Base-by-base conservation (phyloP, 2,329 filamentous ascomycete species). In the Neofusicoccum laricinum region DNA sequence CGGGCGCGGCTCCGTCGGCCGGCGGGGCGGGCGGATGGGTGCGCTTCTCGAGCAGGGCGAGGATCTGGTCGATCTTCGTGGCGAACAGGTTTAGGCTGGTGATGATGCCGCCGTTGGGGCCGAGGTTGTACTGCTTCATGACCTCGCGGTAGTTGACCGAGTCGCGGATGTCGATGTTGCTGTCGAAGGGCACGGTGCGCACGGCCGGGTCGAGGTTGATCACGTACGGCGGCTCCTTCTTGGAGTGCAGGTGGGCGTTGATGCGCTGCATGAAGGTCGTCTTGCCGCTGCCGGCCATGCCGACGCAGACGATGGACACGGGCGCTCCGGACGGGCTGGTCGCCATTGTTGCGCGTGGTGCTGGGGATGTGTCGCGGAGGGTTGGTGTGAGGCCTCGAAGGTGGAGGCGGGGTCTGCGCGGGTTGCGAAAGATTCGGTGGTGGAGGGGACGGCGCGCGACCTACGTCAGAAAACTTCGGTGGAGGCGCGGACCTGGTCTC, bases 211-310 rank as follows among this genome's bases (percentile, higher is more conserved):
- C 95, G 67, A 99, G 90, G 78, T 99, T 99, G 75, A 99, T 88
- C 65, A 98, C 93, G 77, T 99, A 99, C 4, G 96, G 95, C 1
- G 92, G 88, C 17, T 89, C 86, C 65, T 89, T 87, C 72, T 93
- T 86, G 4, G 85, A 85, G 75, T 98, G 94, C 3, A 99, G 88
- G 75, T 99, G 86, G 0, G 94, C 90, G 77, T 97, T 97, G 73
- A 99, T 95, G 72, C 95, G 88, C 76, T 98, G 94, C 94, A 99
- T 98, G 75, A 99, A 99, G 0, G 96, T 99, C n/a, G 95, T 99
- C 83, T 99, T 99, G 73, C 95, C 95, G 15, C 93, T 96, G 71
- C 95, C 94, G 72, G 95, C 95, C 94, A 98, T 98, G 82, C 95
- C 95, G 55, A 99, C 89, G 78, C 93, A 97, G 72, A 98, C 93